Percentiles rank a stretch among this genome's conserved stretches.
These are phyloP conservation scores for Emmonsiellopsis sp. DNA, from an alignment of 2,329 filamentous ascomycete species.

Conservation along the genomic window DNA sequence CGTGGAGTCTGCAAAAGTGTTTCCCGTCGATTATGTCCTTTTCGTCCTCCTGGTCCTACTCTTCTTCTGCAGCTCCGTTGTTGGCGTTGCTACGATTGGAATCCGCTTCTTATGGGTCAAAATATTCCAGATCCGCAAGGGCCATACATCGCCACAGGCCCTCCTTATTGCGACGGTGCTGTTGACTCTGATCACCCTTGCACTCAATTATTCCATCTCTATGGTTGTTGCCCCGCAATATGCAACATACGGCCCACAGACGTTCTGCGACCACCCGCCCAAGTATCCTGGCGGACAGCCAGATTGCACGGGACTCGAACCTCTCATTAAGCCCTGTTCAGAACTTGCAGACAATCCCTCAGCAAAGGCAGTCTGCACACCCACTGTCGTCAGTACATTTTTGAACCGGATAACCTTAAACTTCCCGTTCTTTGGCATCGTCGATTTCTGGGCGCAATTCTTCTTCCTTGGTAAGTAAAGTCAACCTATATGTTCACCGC, in stretches of 20 bases:
- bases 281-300: slow-evolving; percentile 56
- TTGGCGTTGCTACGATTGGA: slow-evolving; percentile 76
- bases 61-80: slow-evolving; percentile 80
- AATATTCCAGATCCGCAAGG: slow-evolving; percentile 83
- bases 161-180: slow-evolving; percentile 84
- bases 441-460: slow-evolving; percentile 97
- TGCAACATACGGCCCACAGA: slow-evolving; percentile 86
- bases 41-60: slow-evolving; percentile 78
- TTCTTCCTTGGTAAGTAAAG: slow-evolving; percentile 59
- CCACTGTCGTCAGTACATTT: slow-evolving; percentile 84
- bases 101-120: slow-evolving; percentile 95
- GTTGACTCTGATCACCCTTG: slow-evolving; percentile 79
- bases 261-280: slow-evolving; percentile 71
- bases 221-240: slow-evolving; percentile 97
- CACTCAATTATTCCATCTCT: slow-evolving; percentile 83
- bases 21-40: slow-evolving; percentile 86
- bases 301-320: slow-evolving; percentile 60
- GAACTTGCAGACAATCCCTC: slow-evolving; percentile 62
- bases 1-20: slow-evolving; percentile 68
- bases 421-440: slow-evolving; percentile 85
- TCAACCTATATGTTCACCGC: background rate
- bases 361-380: slow-evolving; percentile 78
- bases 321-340: slow-evolving; percentile 72
- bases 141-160: slow-evolving; percentile 83
- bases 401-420: slow-evolving; percentile 87